Percentiles rank a stretch among this genome's conserved stretches.
These are phyloP conservation scores for Cunninghamia lanceolata DNA, from an alignment of 75 land plant species.

Conservation along the genomic window DNA sequence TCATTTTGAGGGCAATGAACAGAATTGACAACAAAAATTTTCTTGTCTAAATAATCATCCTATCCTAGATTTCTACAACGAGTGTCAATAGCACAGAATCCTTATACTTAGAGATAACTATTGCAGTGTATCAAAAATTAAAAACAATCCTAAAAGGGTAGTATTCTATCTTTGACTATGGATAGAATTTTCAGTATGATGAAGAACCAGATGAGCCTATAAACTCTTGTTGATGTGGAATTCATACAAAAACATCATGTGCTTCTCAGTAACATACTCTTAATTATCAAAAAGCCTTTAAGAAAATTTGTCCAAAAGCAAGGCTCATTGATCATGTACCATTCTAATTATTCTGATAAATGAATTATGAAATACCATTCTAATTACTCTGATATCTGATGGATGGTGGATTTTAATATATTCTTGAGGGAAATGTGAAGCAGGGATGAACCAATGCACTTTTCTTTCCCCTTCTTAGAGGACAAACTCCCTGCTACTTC, in stretches of 20 bases:
- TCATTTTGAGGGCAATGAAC: background rate
- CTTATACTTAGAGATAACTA: background rate
- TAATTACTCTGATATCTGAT: background rate
- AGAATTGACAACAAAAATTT: background rate
- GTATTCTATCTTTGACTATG: no score
- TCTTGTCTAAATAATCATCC: background rate
- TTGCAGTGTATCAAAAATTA: no score
- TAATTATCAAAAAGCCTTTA: background rate
- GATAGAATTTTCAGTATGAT: no score
- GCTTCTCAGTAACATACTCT: no score
- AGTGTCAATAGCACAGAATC: background rate
- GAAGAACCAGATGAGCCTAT: no score
- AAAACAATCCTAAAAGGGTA: background rate
- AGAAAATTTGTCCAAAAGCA: background rate
- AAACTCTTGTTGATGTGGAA: no score
- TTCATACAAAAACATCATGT: no score
- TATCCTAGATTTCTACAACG: background rate
- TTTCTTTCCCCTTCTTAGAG: background rate
- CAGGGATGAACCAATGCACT: background rate
- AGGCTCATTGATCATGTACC: background rate
- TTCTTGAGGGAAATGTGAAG: background rate
- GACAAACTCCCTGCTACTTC: conserved; percentile 10
- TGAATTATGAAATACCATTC: no score
- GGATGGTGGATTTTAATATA: background rate
- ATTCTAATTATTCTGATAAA: no score